phyloP scores from a whole-genome alignment of 805 yeast genomes.

The Maudiozyma bulderi region DNA sequence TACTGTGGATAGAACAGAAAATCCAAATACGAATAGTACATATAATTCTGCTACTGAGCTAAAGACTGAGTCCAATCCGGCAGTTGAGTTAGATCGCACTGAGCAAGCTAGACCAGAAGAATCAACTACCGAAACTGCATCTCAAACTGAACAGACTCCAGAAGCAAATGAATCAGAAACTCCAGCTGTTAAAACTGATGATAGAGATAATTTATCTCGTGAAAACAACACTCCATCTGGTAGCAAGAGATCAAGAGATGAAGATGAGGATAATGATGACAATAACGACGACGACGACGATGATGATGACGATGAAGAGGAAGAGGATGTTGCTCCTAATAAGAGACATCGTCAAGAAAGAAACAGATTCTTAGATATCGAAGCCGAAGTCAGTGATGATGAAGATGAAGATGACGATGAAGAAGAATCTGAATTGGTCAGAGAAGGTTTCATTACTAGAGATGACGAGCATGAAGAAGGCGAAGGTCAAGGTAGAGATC shows the following conservation, averaged over 20 bases:
- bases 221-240: neutral
- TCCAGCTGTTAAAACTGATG: neutral
- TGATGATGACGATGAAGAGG: slow-evolving; percentile 53
- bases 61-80: neutral
- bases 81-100: neutral
- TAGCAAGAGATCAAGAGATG: slow-evolving; percentile 24
- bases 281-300: slow-evolving; percentile 42
- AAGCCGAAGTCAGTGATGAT: slow-evolving; percentile 97
- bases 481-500: slow-evolving; percentile 45
- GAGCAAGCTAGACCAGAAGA: slow-evolving; percentile 1
- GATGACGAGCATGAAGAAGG: slow-evolving; percentile 46
- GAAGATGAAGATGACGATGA: slow-evolving; percentile 91
- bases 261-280: slow-evolving; percentile 34
- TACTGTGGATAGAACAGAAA: neutral
- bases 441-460: slow-evolving; percentile 67
- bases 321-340: slow-evolving; percentile 37
- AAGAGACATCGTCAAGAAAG: slow-evolving; percentile 41
- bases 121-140: neutral
- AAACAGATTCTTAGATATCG: slow-evolving; percentile 93
- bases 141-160: neutral
- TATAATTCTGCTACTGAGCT: neutral
- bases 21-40: neutral
- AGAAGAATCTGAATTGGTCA: slow-evolving; percentile 77
- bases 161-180: neutral
- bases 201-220: neutral